Percentiles rank a stretch among this genome's conserved stretches.
phyloP scores from a whole-genome alignment of 164 flowering plant species.

The Berberis thunbergii region DNA sequence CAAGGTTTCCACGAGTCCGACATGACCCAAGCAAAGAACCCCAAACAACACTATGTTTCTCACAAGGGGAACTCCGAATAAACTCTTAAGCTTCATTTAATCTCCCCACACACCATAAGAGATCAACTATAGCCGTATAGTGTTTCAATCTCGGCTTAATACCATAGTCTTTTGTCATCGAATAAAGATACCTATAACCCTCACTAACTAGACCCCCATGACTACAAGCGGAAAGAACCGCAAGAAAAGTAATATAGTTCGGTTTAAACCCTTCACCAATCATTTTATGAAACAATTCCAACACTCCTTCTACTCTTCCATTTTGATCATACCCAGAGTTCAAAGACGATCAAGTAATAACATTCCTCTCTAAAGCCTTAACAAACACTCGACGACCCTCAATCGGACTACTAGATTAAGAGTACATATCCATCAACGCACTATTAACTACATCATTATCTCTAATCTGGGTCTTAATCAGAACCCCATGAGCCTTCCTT shows the following conservation, averaged over 20 bases:
- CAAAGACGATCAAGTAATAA: constrained; percentile 67
- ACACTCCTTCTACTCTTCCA: constrained; percentile 52
- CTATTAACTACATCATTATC: constrained; percentile 65
- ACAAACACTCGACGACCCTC: constrained; percentile 56
- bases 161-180: constrained; percentile 52
- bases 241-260: constrained; percentile 64
- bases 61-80: constrained; percentile 45
- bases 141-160: constrained; percentile 59
- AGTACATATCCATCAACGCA: constrained; percentile 84
- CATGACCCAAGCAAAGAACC: constrained; percentile 74
- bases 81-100: constrained; percentile 59
- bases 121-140: constrained; percentile 70
- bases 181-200: constrained; percentile 46
- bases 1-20: constrained; percentile 50
- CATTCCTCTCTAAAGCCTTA: constrained; percentile 42
- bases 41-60: constrained; percentile 60
- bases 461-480: constrained; percentile 42
- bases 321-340: constrained; percentile 69
- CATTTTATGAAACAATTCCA: constrained; percentile 50
- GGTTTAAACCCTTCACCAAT: constrained; percentile 52
- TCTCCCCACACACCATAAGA: constrained; percentile 65
- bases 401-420: constrained; percentile 45
- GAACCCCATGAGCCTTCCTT: constrained; percentile 46
- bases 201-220: constrained; percentile 59
- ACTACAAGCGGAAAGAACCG: constrained; percentile 71